Conservation (phyloP, 768 basidiomycete species). For the Tulasnella sp. region DNA sequence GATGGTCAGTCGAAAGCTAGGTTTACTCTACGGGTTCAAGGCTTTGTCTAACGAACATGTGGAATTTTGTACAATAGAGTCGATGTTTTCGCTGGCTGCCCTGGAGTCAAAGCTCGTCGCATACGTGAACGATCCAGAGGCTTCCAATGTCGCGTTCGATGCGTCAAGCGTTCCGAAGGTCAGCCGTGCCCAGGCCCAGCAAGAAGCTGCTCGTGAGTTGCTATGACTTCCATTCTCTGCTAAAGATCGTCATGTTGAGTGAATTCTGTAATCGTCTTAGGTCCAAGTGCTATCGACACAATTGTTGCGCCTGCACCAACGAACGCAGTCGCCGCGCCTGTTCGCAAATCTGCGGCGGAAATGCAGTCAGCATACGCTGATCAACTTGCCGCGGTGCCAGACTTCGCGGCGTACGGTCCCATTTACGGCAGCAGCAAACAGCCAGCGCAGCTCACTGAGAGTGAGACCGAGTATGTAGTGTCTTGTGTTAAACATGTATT, state of each 20-base stretch:
- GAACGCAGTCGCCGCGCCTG: constrained; percentile 48
- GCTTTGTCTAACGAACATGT: not conserved
- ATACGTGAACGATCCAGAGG: constrained; percentile 76
- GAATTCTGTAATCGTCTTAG: constrained; percentile 29
- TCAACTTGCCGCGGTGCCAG: constrained; percentile 77
- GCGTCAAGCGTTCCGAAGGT: constrained; percentile 80
- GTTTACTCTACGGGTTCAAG: not conserved
- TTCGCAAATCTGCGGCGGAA: constrained; percentile 69
- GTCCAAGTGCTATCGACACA: constrained; percentile 78
- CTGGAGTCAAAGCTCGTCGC: constrained; percentile 87
- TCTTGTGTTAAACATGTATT: constrained; percentile 95
- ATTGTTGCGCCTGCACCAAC: constrained; percentile 58
- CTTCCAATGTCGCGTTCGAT: constrained; percentile 69
- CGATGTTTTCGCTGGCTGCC: constrained; percentile 81
- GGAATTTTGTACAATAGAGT: constrained; percentile 43
- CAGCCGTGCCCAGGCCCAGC: constrained; percentile 82
- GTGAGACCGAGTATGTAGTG: constrained; percentile 96
- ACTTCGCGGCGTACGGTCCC: constrained; percentile 73
- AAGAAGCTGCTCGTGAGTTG: constrained; percentile 71
- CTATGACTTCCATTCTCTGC: not conserved
- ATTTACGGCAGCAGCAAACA: constrained; percentile 77
- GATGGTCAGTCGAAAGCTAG: constrained; percentile 55
- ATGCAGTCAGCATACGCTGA: constrained; percentile 77
- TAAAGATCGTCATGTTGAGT: not conserved
- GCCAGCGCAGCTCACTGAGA: constrained; percentile 79